phyloP scores from a whole-genome alignment of 1,284 basidiomycete genomes.

The Boletus subluridellus region DNA sequence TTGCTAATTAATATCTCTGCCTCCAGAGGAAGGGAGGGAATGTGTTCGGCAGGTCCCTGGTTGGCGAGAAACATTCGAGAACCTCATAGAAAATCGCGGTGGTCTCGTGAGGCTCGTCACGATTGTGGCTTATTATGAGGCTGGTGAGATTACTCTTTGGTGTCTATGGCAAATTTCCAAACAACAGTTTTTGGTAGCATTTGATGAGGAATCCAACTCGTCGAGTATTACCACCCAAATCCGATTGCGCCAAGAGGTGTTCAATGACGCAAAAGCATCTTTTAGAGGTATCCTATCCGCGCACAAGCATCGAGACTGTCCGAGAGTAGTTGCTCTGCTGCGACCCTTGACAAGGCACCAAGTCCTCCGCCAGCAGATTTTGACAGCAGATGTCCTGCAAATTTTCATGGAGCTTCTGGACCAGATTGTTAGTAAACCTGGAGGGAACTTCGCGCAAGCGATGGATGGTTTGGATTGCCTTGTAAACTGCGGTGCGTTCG shows the following conservation, averaged over 20 bases:
- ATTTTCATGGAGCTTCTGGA: neutral
- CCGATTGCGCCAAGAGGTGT: neutral
- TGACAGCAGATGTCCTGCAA: neutral
- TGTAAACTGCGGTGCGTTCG: neutral
- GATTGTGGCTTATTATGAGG: constrained; percentile 8
- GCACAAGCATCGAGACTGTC: neutral
- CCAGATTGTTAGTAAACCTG: neutral
- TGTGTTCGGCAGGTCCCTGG: too few species aligned
- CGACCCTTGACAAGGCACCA: constrained; percentile 1
- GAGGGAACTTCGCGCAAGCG: neutral
- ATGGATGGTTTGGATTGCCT: constrained; percentile 7
- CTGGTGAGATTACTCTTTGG: neutral
- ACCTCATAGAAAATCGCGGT: neutral
- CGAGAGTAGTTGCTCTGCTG: constrained; percentile 1
- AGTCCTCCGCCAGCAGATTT: neutral
- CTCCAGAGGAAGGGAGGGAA: too few species aligned
- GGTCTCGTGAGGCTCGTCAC: constrained; percentile 4
- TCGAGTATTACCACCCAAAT: neutral
- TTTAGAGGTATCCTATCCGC: neutral
- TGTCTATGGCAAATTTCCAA: too few species aligned
- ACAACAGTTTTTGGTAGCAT: neutral
- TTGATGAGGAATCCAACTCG: neutral
- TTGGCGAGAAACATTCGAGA: too few species aligned
- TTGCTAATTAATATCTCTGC: too few species aligned
- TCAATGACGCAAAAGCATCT: neutral